Evolutionary conservation across 1,284 basidiomycete species (phyloP).

Genomic region (Ustilago nuda): DNA sequence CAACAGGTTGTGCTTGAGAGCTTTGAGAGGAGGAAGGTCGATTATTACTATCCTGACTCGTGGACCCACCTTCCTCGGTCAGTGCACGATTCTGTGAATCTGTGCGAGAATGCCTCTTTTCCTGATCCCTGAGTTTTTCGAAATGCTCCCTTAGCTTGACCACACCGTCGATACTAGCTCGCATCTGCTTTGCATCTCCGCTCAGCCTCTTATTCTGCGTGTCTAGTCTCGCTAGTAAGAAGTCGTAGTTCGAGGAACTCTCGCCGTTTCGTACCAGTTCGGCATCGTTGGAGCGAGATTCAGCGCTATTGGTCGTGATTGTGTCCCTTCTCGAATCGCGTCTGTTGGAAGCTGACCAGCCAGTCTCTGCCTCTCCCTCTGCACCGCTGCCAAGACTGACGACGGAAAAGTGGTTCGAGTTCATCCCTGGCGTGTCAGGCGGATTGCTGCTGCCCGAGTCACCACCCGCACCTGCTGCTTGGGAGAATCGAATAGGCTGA

Average conservation of each 20-base stretch:
- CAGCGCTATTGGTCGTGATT: conserved; percentile 35
- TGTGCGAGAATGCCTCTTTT: conserved; percentile 22
- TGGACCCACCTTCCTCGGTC: conserved; percentile 4
- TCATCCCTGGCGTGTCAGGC: conserved; percentile 32
- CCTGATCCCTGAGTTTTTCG: conserved; percentile 57
- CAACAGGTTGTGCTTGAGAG: neutral
- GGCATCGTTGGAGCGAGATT: conserved; percentile 15
- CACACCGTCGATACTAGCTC: conserved; percentile 59
- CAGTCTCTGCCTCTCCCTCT: neutral
- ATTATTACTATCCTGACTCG: conserved; percentile 9
- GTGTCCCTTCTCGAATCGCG: conserved; percentile 35
- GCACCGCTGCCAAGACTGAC: conserved; percentile 43
- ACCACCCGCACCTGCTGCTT: conserved; percentile 1
- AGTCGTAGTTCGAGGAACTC: conserved; percentile 51
- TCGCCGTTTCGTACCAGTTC: conserved; percentile 10
- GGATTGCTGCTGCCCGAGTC: conserved; percentile 5
- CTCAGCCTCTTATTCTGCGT: conserved; percentile 59
- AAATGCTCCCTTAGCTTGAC: conserved; percentile 65
- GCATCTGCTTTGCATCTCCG: conserved; percentile 59
- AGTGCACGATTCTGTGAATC: conserved; percentile 31
- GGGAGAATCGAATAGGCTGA: conserved; percentile 28
- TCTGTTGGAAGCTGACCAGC: conserved; percentile 19
- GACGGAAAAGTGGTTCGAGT: conserved; percentile 55
- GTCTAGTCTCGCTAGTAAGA: conserved; percentile 57
- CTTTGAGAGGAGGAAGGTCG: neutral